A percentile compares a stretch with the other conserved stretches of the same genome.
These are phyloP conservation scores for Leishmania martiniquensis DNA, from an alignment of 208 protist genomes.

Conservation along the genomic window DNA sequence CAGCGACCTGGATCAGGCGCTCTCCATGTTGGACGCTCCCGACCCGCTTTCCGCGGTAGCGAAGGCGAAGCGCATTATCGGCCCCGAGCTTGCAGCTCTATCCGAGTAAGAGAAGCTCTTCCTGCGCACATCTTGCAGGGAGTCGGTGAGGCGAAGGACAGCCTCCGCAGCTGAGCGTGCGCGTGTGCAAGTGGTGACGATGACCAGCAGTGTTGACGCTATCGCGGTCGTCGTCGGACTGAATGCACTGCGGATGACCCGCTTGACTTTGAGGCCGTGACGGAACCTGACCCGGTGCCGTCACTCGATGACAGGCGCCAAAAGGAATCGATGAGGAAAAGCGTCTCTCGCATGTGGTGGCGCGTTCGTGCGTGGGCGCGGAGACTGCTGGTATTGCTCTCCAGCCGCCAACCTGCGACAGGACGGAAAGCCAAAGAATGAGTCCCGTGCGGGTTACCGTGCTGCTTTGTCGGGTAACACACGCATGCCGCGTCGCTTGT, in stretches of 20 bases:
- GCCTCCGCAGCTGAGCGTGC: not conserved
- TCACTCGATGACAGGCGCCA: not conserved
- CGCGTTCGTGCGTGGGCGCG: not conserved
- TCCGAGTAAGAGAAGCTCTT: constrained; percentile 2
- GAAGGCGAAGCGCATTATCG: constrained; percentile 44
- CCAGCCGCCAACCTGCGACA: too few relatives aligned
- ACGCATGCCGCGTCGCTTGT: not conserved
- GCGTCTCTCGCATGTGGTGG: not conserved
- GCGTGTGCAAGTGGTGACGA: not conserved
- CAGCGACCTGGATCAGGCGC: constrained; percentile 45
- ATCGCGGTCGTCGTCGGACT: not conserved
- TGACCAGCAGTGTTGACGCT: not conserved
- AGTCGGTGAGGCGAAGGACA: too few relatives aligned
- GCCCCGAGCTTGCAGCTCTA: constrained; percentile 31
- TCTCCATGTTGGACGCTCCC: constrained; percentile 53
- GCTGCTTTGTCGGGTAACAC: too few relatives aligned
- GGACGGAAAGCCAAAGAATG: not conserved
- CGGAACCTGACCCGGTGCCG: too few relatives aligned
- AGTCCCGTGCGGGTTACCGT: not conserved
- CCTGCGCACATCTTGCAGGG: not conserved
- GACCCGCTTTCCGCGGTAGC: constrained; percentile 37
- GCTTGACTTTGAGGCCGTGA: not conserved
- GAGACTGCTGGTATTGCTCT: not conserved
- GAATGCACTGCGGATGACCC: not conserved
- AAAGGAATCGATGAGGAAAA: not conserved